Evolutionary conservation across 768 basidiomycete species (phyloP).

Genomic region (Tricholoma hemisulphureum): DNA sequence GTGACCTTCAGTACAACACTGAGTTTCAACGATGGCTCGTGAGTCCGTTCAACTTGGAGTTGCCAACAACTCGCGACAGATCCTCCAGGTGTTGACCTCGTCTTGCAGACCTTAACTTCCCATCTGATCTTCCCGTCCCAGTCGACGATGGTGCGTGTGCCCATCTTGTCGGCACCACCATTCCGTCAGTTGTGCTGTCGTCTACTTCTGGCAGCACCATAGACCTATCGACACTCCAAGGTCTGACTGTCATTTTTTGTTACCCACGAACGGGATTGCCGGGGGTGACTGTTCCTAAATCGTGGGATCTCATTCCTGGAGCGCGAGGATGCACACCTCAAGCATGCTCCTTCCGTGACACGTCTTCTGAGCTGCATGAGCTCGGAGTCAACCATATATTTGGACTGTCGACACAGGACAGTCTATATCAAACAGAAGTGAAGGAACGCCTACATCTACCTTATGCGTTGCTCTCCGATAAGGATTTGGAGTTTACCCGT

Average conservation of each 20-base stretch:
- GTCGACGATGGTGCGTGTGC: conserved; percentile 21
- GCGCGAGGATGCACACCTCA: conserved; percentile 25
- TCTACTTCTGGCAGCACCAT: conserved; percentile 17
- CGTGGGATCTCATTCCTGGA: conserved; percentile 23
- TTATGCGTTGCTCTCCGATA: conserved; percentile 19
- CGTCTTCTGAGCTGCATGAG: conserved; percentile 13
- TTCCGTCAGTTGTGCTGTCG: conserved; percentile 13
- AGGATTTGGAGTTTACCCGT: conserved; percentile 14
- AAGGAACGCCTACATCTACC: conserved; percentile 22
- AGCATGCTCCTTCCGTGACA: conserved; percentile 22
- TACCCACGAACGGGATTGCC: conserved; percentile 22
- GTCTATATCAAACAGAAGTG: conserved; percentile 18
- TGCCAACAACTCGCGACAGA: no score
- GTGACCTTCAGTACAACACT: no score
- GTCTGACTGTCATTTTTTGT: conserved; percentile 20
- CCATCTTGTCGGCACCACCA: conserved; percentile 13
- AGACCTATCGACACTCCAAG: conserved; percentile 16
- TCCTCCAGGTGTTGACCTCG: no score
- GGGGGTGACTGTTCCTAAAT: conserved; percentile 14
- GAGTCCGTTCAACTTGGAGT: no score
- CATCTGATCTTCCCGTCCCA: conserved; percentile 17
- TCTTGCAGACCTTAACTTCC: conserved; percentile 12
- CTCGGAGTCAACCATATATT: conserved; percentile 20
- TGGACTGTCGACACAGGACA: conserved; percentile 21
- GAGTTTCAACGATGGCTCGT: no score